Base-by-base conservation (phyloP, 148 eudicot genomes). In the Fallopia convolvulus region DNA sequence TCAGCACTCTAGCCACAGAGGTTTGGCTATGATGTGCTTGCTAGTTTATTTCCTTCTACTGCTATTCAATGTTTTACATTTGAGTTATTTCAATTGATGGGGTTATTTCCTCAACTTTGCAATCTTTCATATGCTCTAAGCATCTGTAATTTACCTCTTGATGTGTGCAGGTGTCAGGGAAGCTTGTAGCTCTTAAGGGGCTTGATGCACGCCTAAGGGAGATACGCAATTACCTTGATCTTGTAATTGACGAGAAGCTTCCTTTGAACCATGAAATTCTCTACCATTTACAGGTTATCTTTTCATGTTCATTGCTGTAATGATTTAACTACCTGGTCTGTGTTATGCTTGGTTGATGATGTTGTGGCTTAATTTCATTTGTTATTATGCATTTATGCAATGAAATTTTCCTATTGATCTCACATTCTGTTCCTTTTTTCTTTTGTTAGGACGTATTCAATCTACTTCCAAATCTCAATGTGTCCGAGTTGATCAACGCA, bases 1-100 rank as follows among this genome's bases (percentile, higher is more conserved):
- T 94, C 79, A 92, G 99, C 81, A 94, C 99, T 36, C 90, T 94
- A 58, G 99, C 99, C 44, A 92, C 99, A 5, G 99, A 94, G 97
- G 99, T 88, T 74, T 77, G 42, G 40, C 14, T 65, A 11, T 30
- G n/a, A 52, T 17, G 17, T 52, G 56, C 56, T 52, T 52, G 56
- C 56, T 52, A 52, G 3, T 9, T 10, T 10, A 48, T 10, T 14
- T 52, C 17, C 5, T 52, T 52, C 56, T n/a, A 52, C 20, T 52
- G 56, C 15, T 52, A 52, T 52, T 17, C n/a, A 49, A 49, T 49
- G 53, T 14, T 10, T 52, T 52, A 52, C n/a, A 52, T n/a, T n/a
- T 52, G 15, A n/a, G 20, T 52, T 52, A 6, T 52, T 17, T 52
- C 56, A 14, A 3, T 48, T 52, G 2, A 52, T 14, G 5, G 20